A percentile compares a stretch with the other conserved stretches of the same genome.
Evolutionary conservation across 148 eudicot genomes (phyloP).

Genomic region (Pouteria glomerata): DNA sequence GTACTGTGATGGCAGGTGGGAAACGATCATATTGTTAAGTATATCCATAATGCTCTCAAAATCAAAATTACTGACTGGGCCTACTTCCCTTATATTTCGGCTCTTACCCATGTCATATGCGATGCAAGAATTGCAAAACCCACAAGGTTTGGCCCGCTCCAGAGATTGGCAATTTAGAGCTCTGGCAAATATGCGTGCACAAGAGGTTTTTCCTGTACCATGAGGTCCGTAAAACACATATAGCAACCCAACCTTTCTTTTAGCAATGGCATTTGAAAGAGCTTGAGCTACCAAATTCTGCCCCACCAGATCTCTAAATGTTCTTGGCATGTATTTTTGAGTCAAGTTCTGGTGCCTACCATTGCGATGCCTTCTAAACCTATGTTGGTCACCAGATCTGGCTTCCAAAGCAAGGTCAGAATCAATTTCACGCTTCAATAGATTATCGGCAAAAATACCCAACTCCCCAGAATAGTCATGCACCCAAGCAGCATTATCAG

Average conservation of each 20-base stretch:
- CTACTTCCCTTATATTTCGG: slow-evolving; percentile 67
- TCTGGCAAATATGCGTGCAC: slow-evolving; percentile 88
- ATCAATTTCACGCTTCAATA: slow-evolving; percentile 55
- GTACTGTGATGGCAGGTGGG: slow-evolving; percentile 52
- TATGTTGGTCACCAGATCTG: slow-evolving; percentile 46
- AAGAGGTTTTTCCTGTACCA: slow-evolving; percentile 91
- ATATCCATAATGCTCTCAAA: slow-evolving; percentile 58
- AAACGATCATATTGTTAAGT: slow-evolving; percentile 49
- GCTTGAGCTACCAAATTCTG: slow-evolving; percentile 89
- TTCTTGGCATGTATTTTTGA: slow-evolving; percentile 82
- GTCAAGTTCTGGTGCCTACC: slow-evolving; percentile 67
- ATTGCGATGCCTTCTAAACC: slow-evolving; percentile 32
- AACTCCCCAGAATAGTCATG: slow-evolving; percentile 96
- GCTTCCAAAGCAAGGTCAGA: slow-evolving; percentile 79
- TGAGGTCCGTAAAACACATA: slow-evolving; percentile 91
- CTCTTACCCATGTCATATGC: slow-evolving; percentile 80
- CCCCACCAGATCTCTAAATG: slow-evolving; percentile 85
- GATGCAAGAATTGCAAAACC: slow-evolving; percentile 67
- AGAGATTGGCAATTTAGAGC: slow-evolving; percentile 81
- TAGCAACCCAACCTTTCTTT: slow-evolving; percentile 70
- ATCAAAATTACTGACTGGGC: slow-evolving; percentile 64
- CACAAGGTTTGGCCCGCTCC: slow-evolving; percentile 84
- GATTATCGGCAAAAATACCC: slow-evolving; percentile 74
- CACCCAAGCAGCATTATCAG: slow-evolving; percentile 68
- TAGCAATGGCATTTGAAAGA: slow-evolving; percentile 73